Conservation (phyloP, 768 basidiomycete genomes). For the Tricholoma sp. region DNA sequence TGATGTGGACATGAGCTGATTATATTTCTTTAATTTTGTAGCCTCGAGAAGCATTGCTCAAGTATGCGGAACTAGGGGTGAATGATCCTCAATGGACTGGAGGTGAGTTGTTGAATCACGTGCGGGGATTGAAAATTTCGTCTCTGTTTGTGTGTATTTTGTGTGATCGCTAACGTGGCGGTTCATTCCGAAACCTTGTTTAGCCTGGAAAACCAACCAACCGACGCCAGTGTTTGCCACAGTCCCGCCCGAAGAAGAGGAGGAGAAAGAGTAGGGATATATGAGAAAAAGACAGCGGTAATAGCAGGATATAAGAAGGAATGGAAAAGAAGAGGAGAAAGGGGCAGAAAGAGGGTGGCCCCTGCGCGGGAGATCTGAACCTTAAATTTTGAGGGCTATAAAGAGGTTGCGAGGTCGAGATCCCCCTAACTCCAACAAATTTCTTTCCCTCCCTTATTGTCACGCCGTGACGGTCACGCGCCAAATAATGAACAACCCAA, state of each 20-base stretch:
- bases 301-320: constrained; percentile 16
- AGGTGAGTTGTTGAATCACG: constrained; percentile 53
- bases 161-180: constrained; percentile 62
- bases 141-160: constrained; percentile 38
- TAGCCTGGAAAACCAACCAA: constrained; percentile 85
- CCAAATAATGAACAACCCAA: constrained; percentile 52
- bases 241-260: constrained; percentile 48
- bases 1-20: constrained; percentile 9
- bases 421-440: constrained; percentile 75
- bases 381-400: constrained; percentile 79
- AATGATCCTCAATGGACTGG: constrained; percentile 78
- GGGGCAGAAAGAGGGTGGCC: constrained; percentile 45
- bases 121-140: constrained; percentile 22
- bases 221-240: constrained; percentile 81
- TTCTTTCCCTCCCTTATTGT: constrained; percentile 48
- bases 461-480: constrained; percentile 76
- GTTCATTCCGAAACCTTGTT: constrained; percentile 45
- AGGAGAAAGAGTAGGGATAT: constrained; percentile 40
- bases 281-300: constrained; percentile 1
- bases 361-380: constrained; percentile 80
- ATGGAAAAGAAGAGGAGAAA: constrained; percentile 29
- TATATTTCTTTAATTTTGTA: constrained; percentile 30
- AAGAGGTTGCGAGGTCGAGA: constrained; percentile 67
- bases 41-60: constrained; percentile 96
- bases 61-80: constrained; percentile 76